Conservation (phyloP, 176 grass and related monocot species). For the Luzula sylvatica region DNA sequence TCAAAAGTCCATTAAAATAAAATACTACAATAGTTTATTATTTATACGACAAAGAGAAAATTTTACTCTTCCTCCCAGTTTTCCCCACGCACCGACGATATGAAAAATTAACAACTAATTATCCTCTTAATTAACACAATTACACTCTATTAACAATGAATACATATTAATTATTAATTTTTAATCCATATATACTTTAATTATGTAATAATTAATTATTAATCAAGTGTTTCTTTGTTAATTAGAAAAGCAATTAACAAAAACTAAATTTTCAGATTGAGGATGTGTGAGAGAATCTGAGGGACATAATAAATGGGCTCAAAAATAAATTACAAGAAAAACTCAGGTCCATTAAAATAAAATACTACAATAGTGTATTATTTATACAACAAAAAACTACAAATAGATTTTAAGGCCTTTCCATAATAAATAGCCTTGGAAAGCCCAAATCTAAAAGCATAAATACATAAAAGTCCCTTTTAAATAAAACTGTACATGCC, state of each 20-base stretch:
- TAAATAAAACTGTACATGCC: background rate
- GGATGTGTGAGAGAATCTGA: conserved; percentile 6
- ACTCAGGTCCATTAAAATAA: background rate
- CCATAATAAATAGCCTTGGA: conserved; percentile 15
- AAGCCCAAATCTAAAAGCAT: conserved; percentile 1
- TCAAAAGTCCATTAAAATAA: background rate
- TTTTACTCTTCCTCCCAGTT: too few relatives aligned
- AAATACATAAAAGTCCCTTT: background rate
- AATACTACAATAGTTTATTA: background rate
- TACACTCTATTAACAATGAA: too few relatives aligned
- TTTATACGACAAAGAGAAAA: too few relatives aligned
- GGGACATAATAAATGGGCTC: background rate
- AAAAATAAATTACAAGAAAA: background rate
- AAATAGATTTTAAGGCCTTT: background rate
- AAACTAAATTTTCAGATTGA: too few relatives aligned
- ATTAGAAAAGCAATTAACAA: too few relatives aligned
- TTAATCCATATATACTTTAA: too few relatives aligned
- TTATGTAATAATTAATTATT: too few relatives aligned
- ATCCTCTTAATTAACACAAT: too few relatives aligned
- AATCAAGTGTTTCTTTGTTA: too few relatives aligned
- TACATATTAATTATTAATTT: too few relatives aligned
- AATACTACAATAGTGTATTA: background rate
- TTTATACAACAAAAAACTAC: background rate
- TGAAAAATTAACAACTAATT: too few relatives aligned
- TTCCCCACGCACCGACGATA: too few relatives aligned